Evolutionary conservation across 441 rosid species (phyloP), one percentile per base, ranked within the genome.

Genomic region (Melastoma candidum): DNA sequence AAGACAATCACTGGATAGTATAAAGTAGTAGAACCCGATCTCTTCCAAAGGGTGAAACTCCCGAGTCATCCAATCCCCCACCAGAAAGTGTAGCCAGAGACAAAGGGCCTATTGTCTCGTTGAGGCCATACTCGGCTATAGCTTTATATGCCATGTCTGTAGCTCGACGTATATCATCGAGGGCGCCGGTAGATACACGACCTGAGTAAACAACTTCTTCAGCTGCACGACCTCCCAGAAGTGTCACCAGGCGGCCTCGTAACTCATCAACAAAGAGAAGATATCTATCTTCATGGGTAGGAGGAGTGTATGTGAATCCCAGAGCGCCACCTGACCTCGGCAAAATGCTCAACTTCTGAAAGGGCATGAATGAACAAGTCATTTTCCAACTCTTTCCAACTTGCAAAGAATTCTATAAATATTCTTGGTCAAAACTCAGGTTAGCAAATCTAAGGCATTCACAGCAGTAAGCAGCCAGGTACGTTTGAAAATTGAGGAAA

Each of bases 201-300:
- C 99, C 97, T 11, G 96, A 83, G 68, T 89, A 94, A 2, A 82
- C 78, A 56, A 89, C 75, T 71, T 94, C 95, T 73, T 94, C 99
- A 43, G 99, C 99, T 58, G 99, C 99, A 58, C 97, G 96, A 45
- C 99, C 99, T 61, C 97, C 99, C 41, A 94, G 90, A 64, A 94
- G 96, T 25, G 99, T 94, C 57, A 89, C 99, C 73, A 94, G 74
- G 53, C 96, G 97, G 27, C 99, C 99, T 39, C 81, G 92, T 44
- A 94, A 67, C 67, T 94, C 99, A 58, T 94, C 99, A 66, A 94
- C 77, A 67, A 94, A 94, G 58, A 89, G 93, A 51, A 94, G 76
- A 78, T 89, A 83, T 63, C 96, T 76, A 63, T 94, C 99, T 74
- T 94, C 99, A 39, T 44, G 76, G 46, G 87, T 68, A 26, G 99